phyloP scores from a whole-genome alignment of 495 filamentous ascomycete genomes.

The Aspergillus olivimuriae region DNA sequence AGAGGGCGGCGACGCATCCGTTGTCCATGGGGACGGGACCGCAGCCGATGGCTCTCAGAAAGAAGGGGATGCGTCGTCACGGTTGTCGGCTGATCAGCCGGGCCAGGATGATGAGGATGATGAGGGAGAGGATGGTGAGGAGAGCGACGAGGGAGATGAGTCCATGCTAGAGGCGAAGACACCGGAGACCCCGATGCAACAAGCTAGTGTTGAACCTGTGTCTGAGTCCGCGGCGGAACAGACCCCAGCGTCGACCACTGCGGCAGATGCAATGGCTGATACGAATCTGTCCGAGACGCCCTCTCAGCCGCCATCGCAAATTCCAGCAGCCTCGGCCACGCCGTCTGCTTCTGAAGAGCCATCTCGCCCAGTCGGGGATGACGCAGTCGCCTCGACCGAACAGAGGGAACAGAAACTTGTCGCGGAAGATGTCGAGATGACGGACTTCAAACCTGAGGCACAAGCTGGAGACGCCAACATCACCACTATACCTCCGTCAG shows the following conservation, averaged over 20 bases:
- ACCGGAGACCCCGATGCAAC: slow-evolving; percentile 29
- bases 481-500: neutral
- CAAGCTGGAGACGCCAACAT: neutral
- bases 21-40: slow-evolving; percentile 24
- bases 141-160: slow-evolving; percentile 53
- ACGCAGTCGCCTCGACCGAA: slow-evolving; percentile 5
- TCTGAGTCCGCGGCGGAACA: slow-evolving; percentile 17
- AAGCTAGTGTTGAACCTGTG: slow-evolving; percentile 14
- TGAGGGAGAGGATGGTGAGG: slow-evolving; percentile 37
- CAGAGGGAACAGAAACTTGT: slow-evolving; percentile 1
- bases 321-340: slow-evolving; percentile 1
- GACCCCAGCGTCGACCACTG: slow-evolving; percentile 3
- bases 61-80: slow-evolving; percentile 31
- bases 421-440: slow-evolving; percentile 26
- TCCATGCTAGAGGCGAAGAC: slow-evolving; percentile 47
- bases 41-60: slow-evolving; percentile 12
- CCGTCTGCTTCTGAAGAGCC: slow-evolving; percentile 8
- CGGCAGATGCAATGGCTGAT: neutral
- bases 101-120: slow-evolving; percentile 40
- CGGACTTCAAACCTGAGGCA: slow-evolving; percentile 5
- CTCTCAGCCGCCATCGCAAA: slow-evolving; percentile 6
- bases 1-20: slow-evolving; percentile 32
- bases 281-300: slow-evolving; percentile 9
- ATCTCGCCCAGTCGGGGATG: neutral
- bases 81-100: slow-evolving; percentile 30